Evolutionary conservation across 371 early-diverging fungal species (phyloP).

Genomic region (Mucor saturninus): DNA sequence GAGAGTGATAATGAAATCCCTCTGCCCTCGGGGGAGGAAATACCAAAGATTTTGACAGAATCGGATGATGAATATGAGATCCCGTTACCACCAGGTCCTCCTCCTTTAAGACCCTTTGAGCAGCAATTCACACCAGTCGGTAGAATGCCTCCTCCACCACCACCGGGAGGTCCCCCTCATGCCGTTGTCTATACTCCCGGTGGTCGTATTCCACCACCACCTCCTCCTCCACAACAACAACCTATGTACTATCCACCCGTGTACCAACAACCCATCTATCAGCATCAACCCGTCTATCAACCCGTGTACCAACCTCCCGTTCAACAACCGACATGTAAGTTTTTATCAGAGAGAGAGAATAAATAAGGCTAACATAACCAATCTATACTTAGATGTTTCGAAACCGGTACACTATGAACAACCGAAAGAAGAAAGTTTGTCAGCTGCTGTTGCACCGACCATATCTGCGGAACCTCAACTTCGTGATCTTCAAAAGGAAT

Average conservation of each 20-base stretch:
- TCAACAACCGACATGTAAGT: slow-evolving; percentile 19
- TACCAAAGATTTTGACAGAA: slow-evolving; percentile 26
- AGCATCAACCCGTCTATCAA: neutral
- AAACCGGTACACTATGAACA: too few species aligned
- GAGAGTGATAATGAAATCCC: slow-evolving; percentile 3
- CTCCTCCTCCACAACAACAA: slow-evolving; percentile 9
- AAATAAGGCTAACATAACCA: too few species aligned
- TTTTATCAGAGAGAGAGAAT: neutral
- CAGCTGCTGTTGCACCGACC: slow-evolving; percentile 39
- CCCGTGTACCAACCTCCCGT: slow-evolving; percentile 16
- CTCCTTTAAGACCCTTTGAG: slow-evolving; percentile 43
- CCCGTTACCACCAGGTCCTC: slow-evolving; percentile 52
- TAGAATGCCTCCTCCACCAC: slow-evolving; percentile 16
- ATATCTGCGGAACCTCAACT: slow-evolving; percentile 70
- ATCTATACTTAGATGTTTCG: too few species aligned
- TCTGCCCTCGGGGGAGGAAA: slow-evolving; percentile 20
- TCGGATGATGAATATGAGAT: slow-evolving; percentile 53
- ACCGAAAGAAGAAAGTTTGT: too few species aligned
- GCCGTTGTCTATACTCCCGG: slow-evolving; percentile 11
- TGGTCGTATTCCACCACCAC: slow-evolving; percentile 19
- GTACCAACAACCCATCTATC: neutral
- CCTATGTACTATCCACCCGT: neutral
- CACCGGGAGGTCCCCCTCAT: slow-evolving; percentile 25
- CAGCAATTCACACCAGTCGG: slow-evolving; percentile 19
- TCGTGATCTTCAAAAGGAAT: slow-evolving; percentile 67